These are phyloP conservation scores for Camellia granthamiana DNA, from an alignment of 148 eudicot species.

Conservation along the genomic window DNA sequence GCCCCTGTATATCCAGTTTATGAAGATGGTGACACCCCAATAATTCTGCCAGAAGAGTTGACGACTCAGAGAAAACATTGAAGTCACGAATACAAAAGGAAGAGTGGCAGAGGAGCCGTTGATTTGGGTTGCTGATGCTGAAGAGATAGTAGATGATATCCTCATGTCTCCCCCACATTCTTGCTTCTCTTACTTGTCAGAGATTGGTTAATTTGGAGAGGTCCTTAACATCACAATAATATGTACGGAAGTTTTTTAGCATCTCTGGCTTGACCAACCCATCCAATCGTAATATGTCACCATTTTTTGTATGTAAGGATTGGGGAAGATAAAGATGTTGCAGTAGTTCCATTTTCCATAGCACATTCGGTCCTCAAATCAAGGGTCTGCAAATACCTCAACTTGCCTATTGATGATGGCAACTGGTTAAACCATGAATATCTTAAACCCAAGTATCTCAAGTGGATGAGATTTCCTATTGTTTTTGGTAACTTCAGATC, in stretches of 20 bases:
- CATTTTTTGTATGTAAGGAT: conserved; percentile 20
- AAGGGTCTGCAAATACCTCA: conserved; percentile 40
- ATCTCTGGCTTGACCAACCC: no score
- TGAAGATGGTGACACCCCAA: conserved; percentile 24
- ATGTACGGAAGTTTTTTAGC: no score
- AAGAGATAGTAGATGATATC: conserved; percentile 8
- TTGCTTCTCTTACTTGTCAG: conserved; percentile 22
- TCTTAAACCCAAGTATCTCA: conserved; percentile 47
- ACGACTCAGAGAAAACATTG: conserved; percentile 16
- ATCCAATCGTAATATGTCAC: no score
- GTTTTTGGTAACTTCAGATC: conserved; percentile 21
- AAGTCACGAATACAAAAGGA: not conserved
- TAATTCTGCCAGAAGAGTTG: conserved; percentile 2
- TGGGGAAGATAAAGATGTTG: conserved; percentile 48
- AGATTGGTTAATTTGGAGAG: conserved; percentile 29
- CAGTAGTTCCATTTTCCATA: conserved; percentile 30
- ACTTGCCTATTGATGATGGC: conserved; percentile 25
- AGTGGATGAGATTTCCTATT: conserved; percentile 30
- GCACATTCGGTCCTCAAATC: conserved; percentile 46
- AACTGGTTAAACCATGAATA: conserved; percentile 17
- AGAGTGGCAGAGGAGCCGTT: no score
- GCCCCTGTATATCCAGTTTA: conserved; percentile 27
- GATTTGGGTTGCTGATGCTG: no score
- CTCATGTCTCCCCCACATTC: conserved; percentile 22
- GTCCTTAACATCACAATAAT: conserved; percentile 21